Percentiles rank a stretch among this genome's conserved stretches.
Evolutionary conservation across 257 asterid species (phyloP).

Genomic region (Scutellaria barbata): DNA sequence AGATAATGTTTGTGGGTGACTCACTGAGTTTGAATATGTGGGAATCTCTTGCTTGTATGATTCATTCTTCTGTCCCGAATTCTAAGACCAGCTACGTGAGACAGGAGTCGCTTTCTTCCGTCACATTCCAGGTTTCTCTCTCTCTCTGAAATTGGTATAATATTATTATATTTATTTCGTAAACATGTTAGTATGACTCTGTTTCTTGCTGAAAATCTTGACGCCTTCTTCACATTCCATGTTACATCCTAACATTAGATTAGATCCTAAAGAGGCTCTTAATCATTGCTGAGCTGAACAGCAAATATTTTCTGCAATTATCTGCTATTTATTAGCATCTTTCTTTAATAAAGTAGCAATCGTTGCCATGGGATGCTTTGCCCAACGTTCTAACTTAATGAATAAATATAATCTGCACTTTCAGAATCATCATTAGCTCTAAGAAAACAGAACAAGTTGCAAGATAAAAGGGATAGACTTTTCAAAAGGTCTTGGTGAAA

Average conservation of each 20-base stretch:
- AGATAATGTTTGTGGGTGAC: constrained; percentile 84
- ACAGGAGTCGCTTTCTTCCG: constrained; percentile 51
- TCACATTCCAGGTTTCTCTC: constrained; percentile 61
- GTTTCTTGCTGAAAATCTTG: constrained; percentile 12
- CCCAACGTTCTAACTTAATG: not conserved
- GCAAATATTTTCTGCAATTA: not conserved
- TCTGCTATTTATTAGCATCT: constrained; percentile 30
- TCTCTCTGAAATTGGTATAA: not conserved
- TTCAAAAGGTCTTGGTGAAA: not conserved
- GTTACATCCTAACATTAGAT: not conserved
- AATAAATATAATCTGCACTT: not conserved
- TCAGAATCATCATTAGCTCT: constrained; percentile 21
- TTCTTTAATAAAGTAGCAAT: constrained; percentile 9
- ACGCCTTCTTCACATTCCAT: constrained; percentile 17
- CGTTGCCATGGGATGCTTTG: constrained; percentile 26
- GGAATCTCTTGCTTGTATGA: constrained; percentile 72
- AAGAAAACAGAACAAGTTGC: not conserved
- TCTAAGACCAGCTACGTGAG: constrained; percentile 42
- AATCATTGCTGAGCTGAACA: not conserved
- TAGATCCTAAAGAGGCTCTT: not conserved
- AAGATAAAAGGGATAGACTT: not conserved
- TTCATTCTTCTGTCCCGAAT: constrained; percentile 64
- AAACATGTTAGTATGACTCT: not conserved
- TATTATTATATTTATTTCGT: not conserved
- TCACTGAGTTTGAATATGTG: constrained; percentile 86